Evolutionary conservation across 1,284 basidiomycete genomes (phyloP), one percentile per base, ranked within the genome.

Genomic region (Meripilus lineatus): DNA sequence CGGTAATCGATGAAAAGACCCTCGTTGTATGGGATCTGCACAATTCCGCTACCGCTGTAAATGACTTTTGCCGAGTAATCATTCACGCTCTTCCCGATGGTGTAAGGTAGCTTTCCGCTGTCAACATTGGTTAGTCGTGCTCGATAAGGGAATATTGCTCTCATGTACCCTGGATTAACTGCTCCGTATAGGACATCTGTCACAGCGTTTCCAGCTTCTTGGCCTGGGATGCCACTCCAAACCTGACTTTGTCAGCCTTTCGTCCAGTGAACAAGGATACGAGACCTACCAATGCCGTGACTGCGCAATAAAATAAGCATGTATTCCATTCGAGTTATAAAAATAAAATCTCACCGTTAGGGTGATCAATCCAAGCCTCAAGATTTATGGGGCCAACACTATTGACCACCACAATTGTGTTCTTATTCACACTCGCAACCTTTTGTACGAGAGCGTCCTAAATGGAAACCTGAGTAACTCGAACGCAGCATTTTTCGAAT

Each of bases 381-480:
- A 85, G 69, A 22, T 74, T 67, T 22, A 87, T 75, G 0, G 83
- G 77, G 0, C 84, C 84, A 38, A 84, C 83, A n/a, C 74, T 75
- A 58, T 90, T 81, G 7, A 89, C 73, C 4, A 90, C 77, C 20
- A 90, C 87, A 26, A 90, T 72, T 1, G 84, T 88, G 59, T 86
- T 83, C 46, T 74, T 67, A 54, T 78, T 80, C 14, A 65, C 65
- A 26, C 65, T 61, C 1, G 79, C 77, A 11, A 79, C 77, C 38
- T 64, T 62, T 24, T 68, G 57, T 10, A 82, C 75, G 4, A 81
- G 66, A 10, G 72, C 70, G 53, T 87, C 83, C 73, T 76, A 24
- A 7, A 38, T 3, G 11, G 14, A 8, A 23, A n/a, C 22, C n/a
- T 34, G 7, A 23, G 36, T 32, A 15, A 20, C 5, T 24, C 21